These are phyloP conservation scores for Stachybotrys chlorohalonatus DNA, from an alignment of 2,329 filamentous ascomycete genomes.

Conservation along the genomic window DNA sequence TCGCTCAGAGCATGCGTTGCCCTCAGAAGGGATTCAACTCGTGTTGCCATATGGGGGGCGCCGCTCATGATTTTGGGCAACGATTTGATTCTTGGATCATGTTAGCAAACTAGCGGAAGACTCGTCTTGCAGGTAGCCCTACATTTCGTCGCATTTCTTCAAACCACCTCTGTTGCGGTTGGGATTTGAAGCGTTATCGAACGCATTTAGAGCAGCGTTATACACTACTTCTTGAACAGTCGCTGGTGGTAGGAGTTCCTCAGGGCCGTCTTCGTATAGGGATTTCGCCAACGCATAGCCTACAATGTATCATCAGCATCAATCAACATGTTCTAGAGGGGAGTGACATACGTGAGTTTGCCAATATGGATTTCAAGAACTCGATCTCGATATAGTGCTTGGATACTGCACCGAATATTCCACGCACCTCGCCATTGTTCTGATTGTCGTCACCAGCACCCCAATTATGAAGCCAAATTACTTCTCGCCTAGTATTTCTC, in stretches of 20 bases:
- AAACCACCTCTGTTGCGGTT: conserved; percentile 68
- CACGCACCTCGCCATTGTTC: conserved; percentile 39
- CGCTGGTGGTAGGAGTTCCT: conserved; percentile 38
- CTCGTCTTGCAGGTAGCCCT: conserved; percentile 16
- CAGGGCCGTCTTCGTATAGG: conserved; percentile 46
- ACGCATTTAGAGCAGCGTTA: conserved; percentile 56
- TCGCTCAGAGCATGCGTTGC: conserved; percentile 69
- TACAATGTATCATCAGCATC: conserved; percentile 18
- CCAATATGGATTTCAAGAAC: conserved; percentile 58
- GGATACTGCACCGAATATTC: conserved; percentile 53
- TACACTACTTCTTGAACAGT: conserved; percentile 53
- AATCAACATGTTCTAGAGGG: neutral
- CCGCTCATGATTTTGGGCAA: conserved; percentile 50
- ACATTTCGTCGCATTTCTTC: conserved; percentile 71
- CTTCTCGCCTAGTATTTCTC: conserved; percentile 49
- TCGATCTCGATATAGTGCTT: conserved; percentile 58
- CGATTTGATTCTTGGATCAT: conserved; percentile 44
- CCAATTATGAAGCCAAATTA: conserved; percentile 70
- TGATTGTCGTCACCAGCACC: conserved; percentile 32
- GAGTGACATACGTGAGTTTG: conserved; percentile 46
- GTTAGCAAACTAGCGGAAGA: conserved; percentile 9
- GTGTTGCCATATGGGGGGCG: conserved; percentile 40
- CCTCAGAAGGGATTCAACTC: conserved; percentile 55
- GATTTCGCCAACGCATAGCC: conserved; percentile 55
- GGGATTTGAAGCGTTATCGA: conserved; percentile 75